A percentile compares a stretch with the other conserved stretches of the same genome.
Conservation (phyloP, 2,329 filamentous ascomycete species). For the Triangularia setosa region DNA sequence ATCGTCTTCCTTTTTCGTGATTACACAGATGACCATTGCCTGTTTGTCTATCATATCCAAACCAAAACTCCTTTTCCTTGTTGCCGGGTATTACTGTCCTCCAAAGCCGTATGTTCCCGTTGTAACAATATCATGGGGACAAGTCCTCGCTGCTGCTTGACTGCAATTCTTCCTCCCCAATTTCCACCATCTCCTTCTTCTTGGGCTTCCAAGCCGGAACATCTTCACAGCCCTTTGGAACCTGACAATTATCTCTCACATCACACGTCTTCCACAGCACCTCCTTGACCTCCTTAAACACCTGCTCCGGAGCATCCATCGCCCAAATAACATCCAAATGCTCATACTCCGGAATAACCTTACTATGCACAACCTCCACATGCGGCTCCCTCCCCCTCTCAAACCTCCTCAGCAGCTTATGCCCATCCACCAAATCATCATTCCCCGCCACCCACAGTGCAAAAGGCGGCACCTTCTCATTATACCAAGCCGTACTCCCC, state of each 20-base stretch:
- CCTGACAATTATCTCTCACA: slow-evolving; percentile 52
- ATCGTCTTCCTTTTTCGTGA: background rate
- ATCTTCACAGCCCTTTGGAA: slow-evolving; percentile 60
- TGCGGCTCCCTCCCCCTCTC: slow-evolving; percentile 74
- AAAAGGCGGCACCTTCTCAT: slow-evolving; percentile 72
- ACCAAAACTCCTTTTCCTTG: background rate
- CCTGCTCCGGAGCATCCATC: slow-evolving; percentile 78
- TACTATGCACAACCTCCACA: slow-evolving; percentile 75
- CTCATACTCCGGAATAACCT: slow-evolving; percentile 82
- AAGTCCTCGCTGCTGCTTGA: slow-evolving; percentile 31
- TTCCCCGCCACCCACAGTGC: slow-evolving; percentile 83
- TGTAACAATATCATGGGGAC: slow-evolving; percentile 1
- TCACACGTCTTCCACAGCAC: slow-evolving; percentile 78
- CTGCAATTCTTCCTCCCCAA: slow-evolving; percentile 15
- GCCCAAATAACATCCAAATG: slow-evolving; percentile 96
- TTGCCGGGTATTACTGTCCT: background rate
- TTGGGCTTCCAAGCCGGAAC: slow-evolving; percentile 39
- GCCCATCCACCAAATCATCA: slow-evolving; percentile 81
- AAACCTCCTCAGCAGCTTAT: slow-evolving; percentile 68
- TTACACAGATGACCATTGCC: background rate
- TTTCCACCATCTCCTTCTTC: slow-evolving; percentile 2
- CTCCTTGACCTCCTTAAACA: slow-evolving; percentile 75
- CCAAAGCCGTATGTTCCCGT: background rate
- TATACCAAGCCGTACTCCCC: slow-evolving; percentile 72
- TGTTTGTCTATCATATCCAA: background rate